These are phyloP conservation scores for Phaeosphaeriaceae sp. DNA, from an alignment of 2,329 filamentous ascomycete genomes.

Conservation along the genomic window DNA sequence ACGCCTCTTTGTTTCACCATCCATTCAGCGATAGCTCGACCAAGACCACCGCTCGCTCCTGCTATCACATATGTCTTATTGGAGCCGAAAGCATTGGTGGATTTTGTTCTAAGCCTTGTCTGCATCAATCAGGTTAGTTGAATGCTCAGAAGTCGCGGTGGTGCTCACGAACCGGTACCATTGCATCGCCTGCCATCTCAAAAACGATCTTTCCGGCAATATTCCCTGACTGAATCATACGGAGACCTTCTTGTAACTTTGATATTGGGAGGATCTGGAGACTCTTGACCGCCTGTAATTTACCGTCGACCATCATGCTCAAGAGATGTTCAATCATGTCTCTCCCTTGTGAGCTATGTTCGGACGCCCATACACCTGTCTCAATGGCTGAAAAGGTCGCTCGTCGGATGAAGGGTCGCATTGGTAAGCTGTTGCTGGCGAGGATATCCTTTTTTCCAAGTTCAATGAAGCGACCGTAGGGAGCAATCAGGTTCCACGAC, in stretches of 20 bases:
- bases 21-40: conserved; percentile 24
- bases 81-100: background rate
- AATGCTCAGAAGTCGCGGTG: conserved; percentile 2
- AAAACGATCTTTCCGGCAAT: too few relatives aligned
- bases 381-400: conserved; percentile 11
- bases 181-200: background rate
- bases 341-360: background rate
- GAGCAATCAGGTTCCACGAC: conserved; percentile 25
- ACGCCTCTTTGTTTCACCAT: conserved; percentile 23
- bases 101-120: background rate
- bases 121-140: background rate
- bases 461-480: conserved; percentile 1
- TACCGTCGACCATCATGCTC: too few relatives aligned
- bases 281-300: too few relatives aligned
- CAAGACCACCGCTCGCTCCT: conserved; percentile 29
- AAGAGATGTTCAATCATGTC: too few relatives aligned
- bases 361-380: conserved; percentile 2
- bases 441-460: conserved; percentile 8
- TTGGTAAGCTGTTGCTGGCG: conserved; percentile 17
- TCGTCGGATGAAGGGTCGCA: conserved; percentile 16
- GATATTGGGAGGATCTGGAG: too few relatives aligned
- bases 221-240: too few relatives aligned
- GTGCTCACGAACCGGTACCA: background rate
- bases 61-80: conserved; percentile 28
- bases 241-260: too few relatives aligned